Conservation (phyloP, 23 red algal genomes). For the Gracilaria domingensis region DNA sequence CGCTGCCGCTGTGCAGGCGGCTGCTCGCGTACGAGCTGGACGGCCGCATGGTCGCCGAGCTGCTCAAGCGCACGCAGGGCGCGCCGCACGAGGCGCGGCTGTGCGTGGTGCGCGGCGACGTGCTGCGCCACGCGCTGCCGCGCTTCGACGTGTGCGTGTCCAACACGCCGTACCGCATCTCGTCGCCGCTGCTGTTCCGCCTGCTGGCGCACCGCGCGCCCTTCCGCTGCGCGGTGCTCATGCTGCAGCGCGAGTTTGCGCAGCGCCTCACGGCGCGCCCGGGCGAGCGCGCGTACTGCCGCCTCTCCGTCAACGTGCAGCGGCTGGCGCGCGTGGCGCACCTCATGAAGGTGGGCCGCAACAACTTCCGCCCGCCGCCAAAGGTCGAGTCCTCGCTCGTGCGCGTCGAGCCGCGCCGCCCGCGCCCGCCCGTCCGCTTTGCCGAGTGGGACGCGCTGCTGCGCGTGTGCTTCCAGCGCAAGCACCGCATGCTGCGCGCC, state of each 20-base stretch:
- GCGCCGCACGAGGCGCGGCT: conserved; percentile 34
- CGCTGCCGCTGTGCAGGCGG: conserved; percentile 64
- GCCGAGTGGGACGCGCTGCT: conserved; percentile 96
- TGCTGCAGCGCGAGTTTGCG: conserved; percentile 99
- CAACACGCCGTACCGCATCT: conserved; percentile 99
- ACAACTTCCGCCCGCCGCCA: conserved; percentile 98
- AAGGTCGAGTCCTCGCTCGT: conserved; percentile 94
- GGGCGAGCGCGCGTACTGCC: conserved; percentile 89
- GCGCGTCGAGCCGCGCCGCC: conserved; percentile 88
- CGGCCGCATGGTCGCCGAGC: conserved; percentile 90
- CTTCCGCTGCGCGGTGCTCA: conserved; percentile 92
- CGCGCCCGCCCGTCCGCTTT: conserved; percentile 76
- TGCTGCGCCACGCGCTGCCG: conserved; percentile 74
- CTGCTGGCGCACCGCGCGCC: conserved; percentile 86
- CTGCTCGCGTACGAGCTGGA: conserved; percentile 94
- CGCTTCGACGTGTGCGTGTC: conserved; percentile 97
- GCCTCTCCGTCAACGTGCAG: conserved; percentile 94
- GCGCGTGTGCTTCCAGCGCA: conserved; percentile 89
- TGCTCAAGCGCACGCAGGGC: conserved; percentile 88
- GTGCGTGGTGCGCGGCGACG: conserved; percentile 83
- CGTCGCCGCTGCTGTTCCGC: conserved; percentile 93
- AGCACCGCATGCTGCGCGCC: conserved; percentile 88
- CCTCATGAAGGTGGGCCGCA: conserved; percentile 89
- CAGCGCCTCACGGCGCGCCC: conserved; percentile 87
- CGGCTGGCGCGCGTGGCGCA: conserved; percentile 83